Evolutionary conservation across 805 yeast genomes (phyloP).

Genomic region (Priceomyces medius): DNA sequence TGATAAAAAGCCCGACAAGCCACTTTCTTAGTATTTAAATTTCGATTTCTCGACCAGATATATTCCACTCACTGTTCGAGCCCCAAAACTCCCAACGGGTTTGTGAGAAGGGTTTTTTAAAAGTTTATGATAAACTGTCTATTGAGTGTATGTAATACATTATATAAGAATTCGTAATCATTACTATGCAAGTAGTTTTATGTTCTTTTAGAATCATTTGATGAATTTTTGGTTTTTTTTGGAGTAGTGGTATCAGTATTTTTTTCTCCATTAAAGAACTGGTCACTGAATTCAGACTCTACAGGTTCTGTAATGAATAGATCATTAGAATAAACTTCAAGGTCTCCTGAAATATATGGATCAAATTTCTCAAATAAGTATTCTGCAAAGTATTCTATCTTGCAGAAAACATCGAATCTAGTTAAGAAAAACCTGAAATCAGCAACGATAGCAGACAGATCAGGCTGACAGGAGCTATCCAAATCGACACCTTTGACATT

Average conservation of each 20-base stretch:
- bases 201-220: no score
- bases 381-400: slow-evolving; percentile 29
- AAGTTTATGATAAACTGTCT: background rate
- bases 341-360: slow-evolving; percentile 13
- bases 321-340: slow-evolving; percentile 1
- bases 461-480: background rate
- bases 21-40: no score
- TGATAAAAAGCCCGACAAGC: no score
- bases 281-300: slow-evolving; percentile 31
- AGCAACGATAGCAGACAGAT: slow-evolving; percentile 10
- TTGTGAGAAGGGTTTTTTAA: no score
- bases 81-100: no score
- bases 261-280: slow-evolving; percentile 26
- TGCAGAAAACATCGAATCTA: slow-evolving; percentile 31
- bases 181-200: background rate
- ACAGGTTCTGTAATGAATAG: background rate
- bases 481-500: background rate
- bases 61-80: no score
- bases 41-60: no score
- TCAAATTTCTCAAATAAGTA: slow-evolving; percentile 25
- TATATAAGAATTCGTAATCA: background rate
- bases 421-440: slow-evolving; percentile 27
- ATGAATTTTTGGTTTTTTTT: no score
- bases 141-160: background rate
- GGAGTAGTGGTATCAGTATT: no score